Percentiles rank a stretch among this genome's conserved stretches.
phyloP scores from a whole-genome alignment of 768 basidiomycete genomes.

The Lactifluus volemus region DNA sequence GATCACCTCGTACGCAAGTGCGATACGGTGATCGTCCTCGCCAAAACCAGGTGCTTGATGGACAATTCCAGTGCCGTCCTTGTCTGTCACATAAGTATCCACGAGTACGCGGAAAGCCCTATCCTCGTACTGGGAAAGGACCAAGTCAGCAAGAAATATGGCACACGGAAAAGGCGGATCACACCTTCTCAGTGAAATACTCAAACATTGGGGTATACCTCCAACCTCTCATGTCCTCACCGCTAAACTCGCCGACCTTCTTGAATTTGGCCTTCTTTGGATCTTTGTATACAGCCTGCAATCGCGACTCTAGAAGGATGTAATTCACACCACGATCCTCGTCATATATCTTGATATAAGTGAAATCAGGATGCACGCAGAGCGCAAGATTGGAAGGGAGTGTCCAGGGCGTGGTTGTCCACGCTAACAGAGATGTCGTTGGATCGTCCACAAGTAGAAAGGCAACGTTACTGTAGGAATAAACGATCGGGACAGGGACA shows the following conservation, averaged over 20 bases:
- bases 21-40: constrained; percentile 96
- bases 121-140: constrained; percentile 64
- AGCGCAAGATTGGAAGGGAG: constrained; percentile 91
- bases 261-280: constrained; percentile 96
- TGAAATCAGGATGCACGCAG: constrained; percentile 94
- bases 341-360: constrained; percentile 95
- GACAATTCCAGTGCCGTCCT: constrained; percentile 95
- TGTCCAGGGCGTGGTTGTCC: constrained; percentile 99
- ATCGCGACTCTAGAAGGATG: constrained; percentile 83
- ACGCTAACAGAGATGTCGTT: constrained; percentile 80
- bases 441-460: constrained; percentile 95
- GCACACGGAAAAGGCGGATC: constrained; percentile 11
- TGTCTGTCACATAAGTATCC: constrained; percentile 89
- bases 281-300: constrained; percentile 89
- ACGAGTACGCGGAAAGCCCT: constrained; percentile 82
- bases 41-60: constrained; percentile 98
- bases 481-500: too few relatives aligned
- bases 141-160: not conserved
- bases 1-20: constrained; percentile 77
- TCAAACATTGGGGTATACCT: constrained; percentile 91
- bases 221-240: constrained; percentile 93
- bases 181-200: constrained; percentile 90
- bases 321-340: constrained; percentile 78
- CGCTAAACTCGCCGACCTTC: constrained; percentile 81
- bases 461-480: constrained; percentile 65